phyloP scores from a whole-genome alignment of 306 rosid species.

The Carpinus viminea region DNA sequence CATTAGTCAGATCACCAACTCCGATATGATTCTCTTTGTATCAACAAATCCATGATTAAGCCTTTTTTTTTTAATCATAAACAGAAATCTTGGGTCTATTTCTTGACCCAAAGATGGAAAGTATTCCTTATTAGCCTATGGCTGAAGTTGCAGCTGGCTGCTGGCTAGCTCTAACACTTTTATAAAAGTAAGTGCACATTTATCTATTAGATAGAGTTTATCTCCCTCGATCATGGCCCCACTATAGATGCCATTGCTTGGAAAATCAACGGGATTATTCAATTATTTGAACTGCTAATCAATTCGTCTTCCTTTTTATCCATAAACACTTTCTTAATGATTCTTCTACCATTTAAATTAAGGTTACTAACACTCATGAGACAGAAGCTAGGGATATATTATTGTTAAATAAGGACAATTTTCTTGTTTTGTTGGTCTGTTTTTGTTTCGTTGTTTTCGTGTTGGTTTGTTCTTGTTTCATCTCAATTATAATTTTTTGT shows the following conservation, averaged over 20 bases:
- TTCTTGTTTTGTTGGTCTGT: no score
- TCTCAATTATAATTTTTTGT: no score
- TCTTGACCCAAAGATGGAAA: background rate
- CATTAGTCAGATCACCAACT: background rate
- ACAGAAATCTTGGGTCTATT: background rate
- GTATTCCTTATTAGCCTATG: background rate
- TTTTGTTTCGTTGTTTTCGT: no score
- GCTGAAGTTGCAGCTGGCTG: background rate
- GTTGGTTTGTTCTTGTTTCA: no score
- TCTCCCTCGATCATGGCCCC: background rate
- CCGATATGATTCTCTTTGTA: background rate
- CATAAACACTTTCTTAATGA: background rate
- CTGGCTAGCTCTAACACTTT: background rate
- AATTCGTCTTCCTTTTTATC: background rate
- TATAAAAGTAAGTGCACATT: background rate
- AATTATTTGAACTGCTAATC: background rate
- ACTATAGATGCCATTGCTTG: background rate
- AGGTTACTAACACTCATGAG: no score
- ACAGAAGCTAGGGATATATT: no score
- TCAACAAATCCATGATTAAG: background rate
- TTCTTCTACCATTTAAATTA: no score
- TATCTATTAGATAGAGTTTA: background rate
- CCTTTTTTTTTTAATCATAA: background rate
- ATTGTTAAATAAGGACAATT: no score
- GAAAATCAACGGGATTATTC: background rate